These are phyloP conservation scores for Hypoxylon perforatum DNA, from an alignment of 495 filamentous ascomycete genomes.

Conservation along the genomic window DNA sequence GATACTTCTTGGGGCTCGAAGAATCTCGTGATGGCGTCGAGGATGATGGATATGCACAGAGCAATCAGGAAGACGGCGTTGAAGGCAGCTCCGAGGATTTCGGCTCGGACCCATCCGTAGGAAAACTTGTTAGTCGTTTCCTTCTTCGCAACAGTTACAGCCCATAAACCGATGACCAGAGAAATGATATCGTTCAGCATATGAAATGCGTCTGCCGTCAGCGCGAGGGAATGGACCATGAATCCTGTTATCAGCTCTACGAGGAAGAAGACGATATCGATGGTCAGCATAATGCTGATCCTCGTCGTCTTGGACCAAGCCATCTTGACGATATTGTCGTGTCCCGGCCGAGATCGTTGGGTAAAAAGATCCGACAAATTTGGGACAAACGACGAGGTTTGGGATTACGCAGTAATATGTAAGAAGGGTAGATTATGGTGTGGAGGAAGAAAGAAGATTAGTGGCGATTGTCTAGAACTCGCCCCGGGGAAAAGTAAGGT, in stretches of 20 bases:
- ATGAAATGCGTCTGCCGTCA: conserved; percentile 97
- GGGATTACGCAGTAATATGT: background rate
- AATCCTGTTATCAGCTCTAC: conserved; percentile 88
- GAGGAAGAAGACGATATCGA: conserved; percentile 90
- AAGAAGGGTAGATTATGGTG: background rate
- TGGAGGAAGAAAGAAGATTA: conserved; percentile 14
- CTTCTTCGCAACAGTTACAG: conserved; percentile 85
- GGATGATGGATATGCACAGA: conserved; percentile 92
- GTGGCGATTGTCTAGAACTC: conserved; percentile 17
- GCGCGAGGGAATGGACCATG: conserved; percentile 85
- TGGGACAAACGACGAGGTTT: conserved; percentile 1
- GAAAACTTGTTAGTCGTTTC: conserved; percentile 88
- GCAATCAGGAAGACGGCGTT: conserved; percentile 98
- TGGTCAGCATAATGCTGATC: conserved; percentile 90
- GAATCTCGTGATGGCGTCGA: conserved; percentile 91
- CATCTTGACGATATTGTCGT: conserved; percentile 63
- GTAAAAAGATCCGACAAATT: background rate
- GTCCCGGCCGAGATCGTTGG: conserved; percentile 5
- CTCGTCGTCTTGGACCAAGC: conserved; percentile 90
- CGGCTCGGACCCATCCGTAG: conserved; percentile 98
- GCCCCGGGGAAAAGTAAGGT: background rate
- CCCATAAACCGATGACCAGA: conserved; percentile 91
- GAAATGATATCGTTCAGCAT: conserved; percentile 99
- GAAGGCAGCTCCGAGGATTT: conserved; percentile 93
- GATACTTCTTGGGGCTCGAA: conserved; percentile 87